Base-by-base conservation (phyloP, 2,329 filamentous ascomycete species). In the Phialophora verrucosa region DNA sequence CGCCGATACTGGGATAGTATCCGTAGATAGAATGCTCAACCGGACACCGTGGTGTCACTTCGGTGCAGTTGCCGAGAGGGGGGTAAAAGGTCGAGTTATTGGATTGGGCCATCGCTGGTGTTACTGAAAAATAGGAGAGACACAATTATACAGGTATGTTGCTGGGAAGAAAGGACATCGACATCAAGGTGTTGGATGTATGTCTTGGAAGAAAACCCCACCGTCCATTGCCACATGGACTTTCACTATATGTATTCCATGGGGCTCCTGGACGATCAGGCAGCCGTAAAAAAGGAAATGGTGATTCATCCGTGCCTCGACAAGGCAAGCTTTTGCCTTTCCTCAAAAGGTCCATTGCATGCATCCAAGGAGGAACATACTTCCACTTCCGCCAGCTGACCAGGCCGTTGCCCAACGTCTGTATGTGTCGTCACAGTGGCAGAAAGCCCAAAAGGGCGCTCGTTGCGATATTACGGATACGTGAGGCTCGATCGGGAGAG, bases 1-100 rank as follows among this genome's bases (percentile, higher is more conserved):
- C 84, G 3, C 77, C 78, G 1, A 85, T 75, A 31, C 76, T 79
- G 0, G 85, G 85, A 38, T 82, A 78, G 74, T 87, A 88, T 31
- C 83, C 80, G 68, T 86, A 84, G 25, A 81, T 79, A 0, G 82
- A 83, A 1, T 77, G 76, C 55, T 80, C 74, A n/a, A 85, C 76
- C 0, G 81, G 77, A 63, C 81, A 83, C 57, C 64, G 63, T 25
- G 63, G 49, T 12, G 63, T 62, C 35, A 71, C 77, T 12, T 78
- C 67, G 1, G 68, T 70, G 66, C 79, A 81, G 31, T 60, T 35
- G 23, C 29, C 23, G 11, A 60, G 35, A 11, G 66, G 66, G 14
- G 65, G 59, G 31, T 53, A 61, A 25, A 56, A 68, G 8, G 66
- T 65, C 10, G 42, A 29, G 29, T 65, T 68, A n/a, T 7, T 11